Evolutionary conservation across 192 early-diverging fungal species (phyloP).

Genomic region (Ambispora gerdemannii): DNA sequence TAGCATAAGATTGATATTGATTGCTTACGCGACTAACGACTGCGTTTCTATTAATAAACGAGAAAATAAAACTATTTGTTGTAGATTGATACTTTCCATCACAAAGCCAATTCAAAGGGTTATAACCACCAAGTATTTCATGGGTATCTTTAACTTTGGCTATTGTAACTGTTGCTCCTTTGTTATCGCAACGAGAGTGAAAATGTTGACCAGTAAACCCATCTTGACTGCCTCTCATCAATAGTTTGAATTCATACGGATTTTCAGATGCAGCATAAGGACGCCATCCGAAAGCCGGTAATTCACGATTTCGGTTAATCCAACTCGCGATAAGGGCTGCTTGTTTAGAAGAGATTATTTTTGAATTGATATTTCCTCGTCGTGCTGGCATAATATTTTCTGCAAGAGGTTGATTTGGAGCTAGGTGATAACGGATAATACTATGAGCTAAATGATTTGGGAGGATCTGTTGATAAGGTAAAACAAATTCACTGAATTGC

Average conservation of each 20-base stretch:
- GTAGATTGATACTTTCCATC: background rate
- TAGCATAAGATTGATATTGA: background rate
- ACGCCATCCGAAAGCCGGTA: background rate
- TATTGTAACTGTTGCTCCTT: background rate
- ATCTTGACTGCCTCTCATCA: background rate
- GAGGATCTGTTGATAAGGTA: too few relatives aligned
- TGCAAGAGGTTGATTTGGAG: too few relatives aligned
- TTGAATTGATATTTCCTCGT: too few relatives aligned
- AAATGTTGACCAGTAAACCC: background rate
- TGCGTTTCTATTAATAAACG: background rate
- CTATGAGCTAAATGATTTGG: too few relatives aligned
- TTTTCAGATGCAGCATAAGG: background rate
- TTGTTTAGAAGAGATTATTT: background rate
- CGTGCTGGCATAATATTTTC: too few relatives aligned
- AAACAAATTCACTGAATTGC: background rate
- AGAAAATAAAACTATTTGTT: constrained; percentile 1
- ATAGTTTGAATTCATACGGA: too few relatives aligned
- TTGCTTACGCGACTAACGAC: background rate
- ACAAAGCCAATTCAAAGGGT: background rate
- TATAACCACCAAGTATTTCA: background rate
- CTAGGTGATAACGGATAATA: too few relatives aligned
- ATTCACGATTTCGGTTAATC: background rate
- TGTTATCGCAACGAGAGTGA: background rate
- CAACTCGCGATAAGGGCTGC: background rate
- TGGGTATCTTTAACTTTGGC: background rate